Percentiles rank a stretch among this genome's conserved stretches.
These are phyloP conservation scores for Apiospora koreana DNA, from an alignment of 2,329 filamentous ascomycete genomes.

Conservation along the genomic window DNA sequence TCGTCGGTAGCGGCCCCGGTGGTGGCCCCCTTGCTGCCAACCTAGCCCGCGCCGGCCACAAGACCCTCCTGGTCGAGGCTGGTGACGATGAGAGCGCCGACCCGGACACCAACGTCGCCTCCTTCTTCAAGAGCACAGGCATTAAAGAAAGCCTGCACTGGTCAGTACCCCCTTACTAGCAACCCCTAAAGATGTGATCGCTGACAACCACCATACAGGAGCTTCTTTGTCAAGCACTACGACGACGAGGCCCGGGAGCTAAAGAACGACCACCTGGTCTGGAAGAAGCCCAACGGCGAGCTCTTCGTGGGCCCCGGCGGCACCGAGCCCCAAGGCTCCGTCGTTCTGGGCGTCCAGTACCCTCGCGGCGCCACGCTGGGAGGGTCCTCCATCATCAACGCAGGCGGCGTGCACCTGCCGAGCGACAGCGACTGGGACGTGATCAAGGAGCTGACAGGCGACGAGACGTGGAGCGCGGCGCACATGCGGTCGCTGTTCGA, in stretches of 20 bases:
- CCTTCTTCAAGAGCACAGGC: slow-evolving; percentile 18
- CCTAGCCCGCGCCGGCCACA: slow-evolving; percentile 51
- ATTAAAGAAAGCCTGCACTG: slow-evolving; percentile 18
- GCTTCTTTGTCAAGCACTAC: slow-evolving; percentile 65
- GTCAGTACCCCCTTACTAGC: slow-evolving; percentile 12
- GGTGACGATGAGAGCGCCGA: slow-evolving; percentile 28
- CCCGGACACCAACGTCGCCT: slow-evolving; percentile 14
- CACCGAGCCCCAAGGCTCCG: slow-evolving; percentile 22
- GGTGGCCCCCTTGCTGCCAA: slow-evolving; percentile 50
- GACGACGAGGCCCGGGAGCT: slow-evolving; percentile 48
- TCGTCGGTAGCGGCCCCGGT: slow-evolving; percentile 55
- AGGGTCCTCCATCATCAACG: slow-evolving; percentile 31
- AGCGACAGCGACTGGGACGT: slow-evolving; percentile 42
- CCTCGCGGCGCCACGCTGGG: slow-evolving; percentile 40
- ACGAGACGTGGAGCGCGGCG: slow-evolving; percentile 40
- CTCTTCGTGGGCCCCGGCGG: slow-evolving; percentile 32
- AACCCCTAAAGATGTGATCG: slow-evolving; percentile 15
- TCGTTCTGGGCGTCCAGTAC: slow-evolving; percentile 34
- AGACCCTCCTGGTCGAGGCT: slow-evolving; percentile 52
- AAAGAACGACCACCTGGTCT: slow-evolving; percentile 52
- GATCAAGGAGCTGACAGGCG: slow-evolving; percentile 43
- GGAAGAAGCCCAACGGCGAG: slow-evolving; percentile 35
- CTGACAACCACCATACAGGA: slow-evolving; percentile 49
- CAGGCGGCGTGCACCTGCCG: slow-evolving; percentile 39
- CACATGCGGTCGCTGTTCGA: slow-evolving; percentile 44